Percentiles rank a stretch among this genome's conserved stretches.
phyloP scores from a whole-genome alignment of 2,329 filamentous ascomycete species.

The Xylariaceae sp. region DNA sequence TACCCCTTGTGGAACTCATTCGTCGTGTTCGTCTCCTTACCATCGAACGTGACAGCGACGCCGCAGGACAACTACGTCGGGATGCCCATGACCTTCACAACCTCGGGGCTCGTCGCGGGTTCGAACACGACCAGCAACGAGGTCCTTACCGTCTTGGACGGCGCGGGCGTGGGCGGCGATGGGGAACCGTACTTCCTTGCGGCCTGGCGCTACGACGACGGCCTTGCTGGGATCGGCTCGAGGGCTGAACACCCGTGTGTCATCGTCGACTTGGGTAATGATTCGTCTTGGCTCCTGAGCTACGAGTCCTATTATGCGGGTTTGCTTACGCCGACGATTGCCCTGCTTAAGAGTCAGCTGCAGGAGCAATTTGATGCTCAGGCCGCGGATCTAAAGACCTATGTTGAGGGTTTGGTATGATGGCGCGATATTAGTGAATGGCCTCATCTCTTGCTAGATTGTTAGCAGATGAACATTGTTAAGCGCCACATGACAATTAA shows the following conservation, averaged over 20 bases:
- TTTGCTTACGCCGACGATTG: slow-evolving; percentile 26
- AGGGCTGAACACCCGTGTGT: slow-evolving; percentile 38
- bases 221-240: slow-evolving; percentile 22
- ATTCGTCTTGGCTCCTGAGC: slow-evolving; percentile 36
- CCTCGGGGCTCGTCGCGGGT: slow-evolving; percentile 31
- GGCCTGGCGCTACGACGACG: slow-evolving; percentile 39
- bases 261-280: slow-evolving; percentile 32
- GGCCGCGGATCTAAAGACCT: slow-evolving; percentile 31
- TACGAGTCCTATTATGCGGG: slow-evolving; percentile 41
- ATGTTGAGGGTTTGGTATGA: slow-evolving; percentile 29
- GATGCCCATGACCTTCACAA: slow-evolving; percentile 38
- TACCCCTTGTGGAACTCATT: slow-evolving; percentile 40
- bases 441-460: too few relatives aligned
- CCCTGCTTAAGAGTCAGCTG: slow-evolving; percentile 24
- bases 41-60: slow-evolving; percentile 32
- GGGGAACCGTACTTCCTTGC: slow-evolving; percentile 30
- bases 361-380: slow-evolving; percentile 32
- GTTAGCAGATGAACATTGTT: too few relatives aligned
- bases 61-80: slow-evolving; percentile 34
- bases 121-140: slow-evolving; percentile 39
- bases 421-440: too few relatives aligned
- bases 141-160: slow-evolving; percentile 32
- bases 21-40: slow-evolving; percentile 32
- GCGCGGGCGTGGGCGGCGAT: neutral
- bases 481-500: too few relatives aligned